These are phyloP conservation scores for Aspergillus carlsbadensis DNA, from an alignment of 495 filamentous ascomycete genomes.

Conservation along the genomic window DNA sequence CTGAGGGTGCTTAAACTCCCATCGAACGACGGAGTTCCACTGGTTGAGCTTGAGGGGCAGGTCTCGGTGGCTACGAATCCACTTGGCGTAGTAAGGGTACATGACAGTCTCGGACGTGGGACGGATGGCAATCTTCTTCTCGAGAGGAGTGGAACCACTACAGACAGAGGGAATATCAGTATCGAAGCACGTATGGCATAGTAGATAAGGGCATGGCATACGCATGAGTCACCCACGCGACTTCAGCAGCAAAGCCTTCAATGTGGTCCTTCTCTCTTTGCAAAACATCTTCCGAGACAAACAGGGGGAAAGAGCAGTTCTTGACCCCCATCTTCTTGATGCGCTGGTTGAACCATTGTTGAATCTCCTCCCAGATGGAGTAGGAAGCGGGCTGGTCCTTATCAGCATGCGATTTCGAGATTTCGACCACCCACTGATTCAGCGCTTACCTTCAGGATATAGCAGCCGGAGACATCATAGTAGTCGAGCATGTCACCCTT, in stretches of 20 bases:
- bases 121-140: conserved; percentile 92
- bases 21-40: conserved; percentile 97
- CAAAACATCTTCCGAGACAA: conserved; percentile 85
- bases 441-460: conserved; percentile 71
- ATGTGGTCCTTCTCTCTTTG: conserved; percentile 96
- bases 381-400: conserved; percentile 64
- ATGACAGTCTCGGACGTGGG: conserved; percentile 94
- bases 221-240: conserved; percentile 98
- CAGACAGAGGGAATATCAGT: conserved; percentile 22
- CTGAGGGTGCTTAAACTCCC: conserved; percentile 98
- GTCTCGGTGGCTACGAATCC: conserved; percentile 92
- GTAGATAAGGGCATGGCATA: conserved; percentile 40
- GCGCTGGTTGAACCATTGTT: conserved; percentile 79
- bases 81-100: conserved; percentile 94
- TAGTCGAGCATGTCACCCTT: conserved; percentile 96
- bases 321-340: conserved; percentile 90
- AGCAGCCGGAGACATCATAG: conserved; percentile 93
- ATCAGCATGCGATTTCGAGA: conserved; percentile 13
- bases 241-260: conserved; percentile 95
- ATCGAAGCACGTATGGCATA: conserved; percentile 14
- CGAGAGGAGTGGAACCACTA: conserved; percentile 79
- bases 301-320: conserved; percentile 95
- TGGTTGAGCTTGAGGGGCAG: conserved; percentile 92
- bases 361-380: conserved; percentile 90
- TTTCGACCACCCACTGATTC: background rate